Evolutionary conservation across 2,329 filamentous ascomycete genomes (phyloP).

Genomic region (Phialemoniopsis sp.): DNA sequence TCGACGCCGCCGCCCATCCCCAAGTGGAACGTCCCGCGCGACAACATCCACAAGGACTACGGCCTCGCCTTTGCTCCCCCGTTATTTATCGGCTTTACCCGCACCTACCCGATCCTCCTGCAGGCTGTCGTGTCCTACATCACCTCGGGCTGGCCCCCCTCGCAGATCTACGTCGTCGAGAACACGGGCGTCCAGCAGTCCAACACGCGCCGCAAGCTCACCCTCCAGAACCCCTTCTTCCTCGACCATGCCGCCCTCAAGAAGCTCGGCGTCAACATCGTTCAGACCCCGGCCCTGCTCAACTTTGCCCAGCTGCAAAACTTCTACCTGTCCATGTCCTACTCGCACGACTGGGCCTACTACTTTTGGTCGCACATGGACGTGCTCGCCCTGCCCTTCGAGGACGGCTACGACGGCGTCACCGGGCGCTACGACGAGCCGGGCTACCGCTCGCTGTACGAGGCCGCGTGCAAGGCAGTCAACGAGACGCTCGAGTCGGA

Average conservation of each 20-base stretch:
- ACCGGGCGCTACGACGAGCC: conserved; percentile 24
- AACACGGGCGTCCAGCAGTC: conserved; percentile 54
- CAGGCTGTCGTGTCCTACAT: conserved; percentile 55
- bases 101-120: conserved; percentile 49
- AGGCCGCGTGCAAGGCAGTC: conserved; percentile 28
- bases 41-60: conserved; percentile 31
- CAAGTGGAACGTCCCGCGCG: conserved; percentile 34
- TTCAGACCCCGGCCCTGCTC: conserved; percentile 44
- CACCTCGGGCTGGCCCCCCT: conserved; percentile 53
- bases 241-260: conserved; percentile 46
- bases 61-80: conserved; percentile 36
- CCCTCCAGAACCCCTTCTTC: conserved; percentile 52
- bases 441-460: conserved; percentile 19
- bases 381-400: conserved; percentile 38
- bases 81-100: conserved; percentile 56
- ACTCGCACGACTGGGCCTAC: conserved; percentile 37
- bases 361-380: conserved; percentile 54
- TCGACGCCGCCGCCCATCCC: conserved; percentile 34
- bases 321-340: conserved; percentile 40
- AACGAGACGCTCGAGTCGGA: conserved; percentile 20
- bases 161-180: conserved; percentile 54
- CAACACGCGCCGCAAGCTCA: conserved; percentile 42
- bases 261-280: conserved; percentile 40
- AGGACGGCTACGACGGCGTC: conserved; percentile 28
- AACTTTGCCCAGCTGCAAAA: conserved; percentile 52